Evolutionary conservation across 2,329 filamentous ascomycete genomes (phyloP).

Genomic region (Xylariales sp.): DNA sequence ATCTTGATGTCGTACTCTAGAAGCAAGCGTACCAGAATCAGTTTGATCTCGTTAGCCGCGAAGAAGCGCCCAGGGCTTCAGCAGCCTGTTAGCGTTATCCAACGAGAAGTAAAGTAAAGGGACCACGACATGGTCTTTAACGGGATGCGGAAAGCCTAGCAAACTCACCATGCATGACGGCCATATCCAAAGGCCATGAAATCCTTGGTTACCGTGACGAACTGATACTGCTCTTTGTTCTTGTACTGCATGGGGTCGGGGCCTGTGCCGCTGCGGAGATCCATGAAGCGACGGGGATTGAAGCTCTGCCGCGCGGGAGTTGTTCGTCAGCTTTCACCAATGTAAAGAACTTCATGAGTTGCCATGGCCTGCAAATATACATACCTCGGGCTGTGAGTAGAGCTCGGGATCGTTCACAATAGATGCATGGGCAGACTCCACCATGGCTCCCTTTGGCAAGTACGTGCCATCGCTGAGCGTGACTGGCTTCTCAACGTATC

Average conservation of each 20-base stretch:
- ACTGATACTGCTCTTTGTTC: constrained; percentile 32
- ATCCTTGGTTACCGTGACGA: constrained; percentile 29
- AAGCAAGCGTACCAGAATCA: not conserved
- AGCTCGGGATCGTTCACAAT: constrained; percentile 26
- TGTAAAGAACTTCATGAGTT: too few relatives aligned
- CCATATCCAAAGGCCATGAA: constrained; percentile 35
- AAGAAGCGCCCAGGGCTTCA: not conserved
- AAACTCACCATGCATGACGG: constrained; percentile 26
- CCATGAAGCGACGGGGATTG: constrained; percentile 29
- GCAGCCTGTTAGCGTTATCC: too few relatives aligned
- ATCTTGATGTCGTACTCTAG: constrained; percentile 1
- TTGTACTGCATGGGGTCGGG: constrained; percentile 19
- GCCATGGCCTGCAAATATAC: constrained; percentile 3
- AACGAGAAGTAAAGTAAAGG: not conserved
- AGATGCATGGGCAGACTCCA: constrained; percentile 31
- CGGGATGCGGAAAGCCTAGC: not conserved
- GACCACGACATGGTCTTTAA: not conserved
- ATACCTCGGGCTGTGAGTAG: constrained; percentile 26
- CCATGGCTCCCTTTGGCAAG: constrained; percentile 33
- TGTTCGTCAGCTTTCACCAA: too few relatives aligned
- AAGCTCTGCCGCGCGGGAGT: constrained; percentile 19
- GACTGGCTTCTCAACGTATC: constrained; percentile 28
- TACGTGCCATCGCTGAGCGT: constrained; percentile 19
- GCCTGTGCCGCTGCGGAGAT: constrained; percentile 22
- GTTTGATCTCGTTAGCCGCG: not conserved